phyloP scores from a whole-genome alignment of 2,329 filamentous ascomycete genomes.

The Kalmusia sp. region DNA sequence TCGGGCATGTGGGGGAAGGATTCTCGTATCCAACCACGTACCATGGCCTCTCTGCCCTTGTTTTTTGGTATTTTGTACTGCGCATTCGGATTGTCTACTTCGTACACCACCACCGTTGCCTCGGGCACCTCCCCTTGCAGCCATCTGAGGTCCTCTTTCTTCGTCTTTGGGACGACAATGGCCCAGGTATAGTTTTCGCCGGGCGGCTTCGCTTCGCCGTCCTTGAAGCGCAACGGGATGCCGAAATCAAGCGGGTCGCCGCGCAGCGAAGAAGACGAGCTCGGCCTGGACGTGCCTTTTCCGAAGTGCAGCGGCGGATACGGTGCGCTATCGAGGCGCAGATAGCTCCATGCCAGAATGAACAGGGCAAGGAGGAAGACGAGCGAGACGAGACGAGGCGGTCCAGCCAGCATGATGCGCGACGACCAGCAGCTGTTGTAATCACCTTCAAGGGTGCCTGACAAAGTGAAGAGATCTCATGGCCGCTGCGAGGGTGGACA shows the following conservation, averaged over 20 bases:
- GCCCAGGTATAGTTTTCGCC: constrained; percentile 46
- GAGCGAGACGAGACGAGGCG: constrained; percentile 40
- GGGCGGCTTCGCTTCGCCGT: constrained; percentile 37
- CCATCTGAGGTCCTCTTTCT: constrained; percentile 47
- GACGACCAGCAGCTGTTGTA: background rate
- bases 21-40: constrained; percentile 17
- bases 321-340: constrained; percentile 21
- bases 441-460: background rate
- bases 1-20: background rate
- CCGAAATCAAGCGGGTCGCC: constrained; percentile 45
- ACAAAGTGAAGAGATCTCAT: constrained; percentile 16
- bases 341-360: constrained; percentile 40
- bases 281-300: constrained; percentile 14
- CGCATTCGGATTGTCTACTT: constrained; percentile 59
- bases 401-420: constrained; percentile 45
- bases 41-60: constrained; percentile 68
- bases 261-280: constrained; percentile 16
- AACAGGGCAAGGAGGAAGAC: constrained; percentile 34
- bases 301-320: constrained; percentile 21
- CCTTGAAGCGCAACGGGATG: constrained; percentile 40
- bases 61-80: constrained; percentile 62
- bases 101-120: constrained; percentile 55
- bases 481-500: too few species aligned
- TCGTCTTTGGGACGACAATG: constrained; percentile 45
- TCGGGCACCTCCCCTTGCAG: constrained; percentile 44